Percentiles rank a stretch among this genome's conserved stretches.
Evolutionary conservation across 108 stramenopile species (phyloP).

Genomic region (Pseudonitzschia pungens): DNA sequence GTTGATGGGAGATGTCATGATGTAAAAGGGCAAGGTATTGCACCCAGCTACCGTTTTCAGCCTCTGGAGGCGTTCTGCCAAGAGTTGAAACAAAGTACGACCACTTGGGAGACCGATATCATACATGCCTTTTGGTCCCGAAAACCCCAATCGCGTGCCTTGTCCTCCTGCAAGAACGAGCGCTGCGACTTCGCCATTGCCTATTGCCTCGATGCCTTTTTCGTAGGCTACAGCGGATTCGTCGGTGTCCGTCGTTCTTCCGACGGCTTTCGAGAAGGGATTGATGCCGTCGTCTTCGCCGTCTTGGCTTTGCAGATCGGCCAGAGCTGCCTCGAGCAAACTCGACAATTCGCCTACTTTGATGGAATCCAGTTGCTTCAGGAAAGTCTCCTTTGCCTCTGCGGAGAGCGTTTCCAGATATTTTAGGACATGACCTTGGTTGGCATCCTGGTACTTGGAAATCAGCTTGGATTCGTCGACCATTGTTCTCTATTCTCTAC

Average conservation of each 20-base stretch:
- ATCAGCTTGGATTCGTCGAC: slow-evolving; percentile 32
- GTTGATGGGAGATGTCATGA: slow-evolving; percentile 98
- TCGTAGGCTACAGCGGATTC: slow-evolving; percentile 16
- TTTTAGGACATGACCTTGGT: slow-evolving; percentile 56
- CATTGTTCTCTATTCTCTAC: background rate
- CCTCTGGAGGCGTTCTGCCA: slow-evolving; percentile 79
- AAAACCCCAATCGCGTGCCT: slow-evolving; percentile 95
- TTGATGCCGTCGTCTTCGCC: slow-evolving; percentile 39
- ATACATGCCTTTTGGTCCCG: slow-evolving; percentile 96
- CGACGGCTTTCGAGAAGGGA: slow-evolving; percentile 55
- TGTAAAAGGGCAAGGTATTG: slow-evolving; percentile 74
- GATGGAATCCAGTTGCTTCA: slow-evolving; percentile 48
- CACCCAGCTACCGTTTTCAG: slow-evolving; percentile 48
- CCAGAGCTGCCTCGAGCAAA: slow-evolving; percentile 50
- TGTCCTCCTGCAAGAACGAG: slow-evolving; percentile 93
- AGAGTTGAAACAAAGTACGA: slow-evolving; percentile 82
- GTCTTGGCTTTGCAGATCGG: slow-evolving; percentile 40
- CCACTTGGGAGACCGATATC: slow-evolving; percentile 88
- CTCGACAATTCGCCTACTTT: slow-evolving; percentile 52
- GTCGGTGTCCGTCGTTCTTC: slow-evolving; percentile 33
- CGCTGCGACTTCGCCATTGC: slow-evolving; percentile 80
- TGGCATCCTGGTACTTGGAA: slow-evolving; percentile 46
- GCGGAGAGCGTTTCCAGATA: slow-evolving; percentile 22
- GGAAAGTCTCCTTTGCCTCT: slow-evolving; percentile 29
- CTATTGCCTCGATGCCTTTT: slow-evolving; percentile 64